Conservation (phyloP, 108 stramenopile species). For the Skeletonema tropicum region DNA sequence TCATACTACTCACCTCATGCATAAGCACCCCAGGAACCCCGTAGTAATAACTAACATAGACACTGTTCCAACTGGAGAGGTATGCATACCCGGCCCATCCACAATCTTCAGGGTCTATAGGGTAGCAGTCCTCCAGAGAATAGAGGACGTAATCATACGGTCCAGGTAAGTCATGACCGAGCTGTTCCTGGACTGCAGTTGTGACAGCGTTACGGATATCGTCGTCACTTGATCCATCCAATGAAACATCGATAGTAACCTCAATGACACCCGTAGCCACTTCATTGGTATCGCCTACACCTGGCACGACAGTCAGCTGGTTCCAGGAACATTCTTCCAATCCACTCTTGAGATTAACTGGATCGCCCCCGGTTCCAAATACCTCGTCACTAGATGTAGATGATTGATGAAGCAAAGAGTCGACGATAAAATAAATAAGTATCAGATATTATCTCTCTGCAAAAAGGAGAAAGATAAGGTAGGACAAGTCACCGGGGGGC, state of each 20-base stretch:
- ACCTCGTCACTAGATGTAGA: conserved; percentile 17
- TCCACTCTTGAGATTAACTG: conserved; percentile 38
- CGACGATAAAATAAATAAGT: no score
- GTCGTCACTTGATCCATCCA: neutral
- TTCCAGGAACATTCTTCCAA: conserved; percentile 25
- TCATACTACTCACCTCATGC: conserved; percentile 40
- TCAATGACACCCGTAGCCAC: neutral
- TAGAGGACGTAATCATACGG: conserved; percentile 32
- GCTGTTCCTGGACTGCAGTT: conserved; percentile 13
- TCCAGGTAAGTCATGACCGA: conserved; percentile 30
- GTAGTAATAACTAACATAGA: conserved; percentile 17
- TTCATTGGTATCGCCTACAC: neutral
- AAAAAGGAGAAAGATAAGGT: neutral
- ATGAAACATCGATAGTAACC: conserved; percentile 4
- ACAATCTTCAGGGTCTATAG: conserved; percentile 17
- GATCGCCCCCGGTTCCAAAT: conserved; percentile 41
- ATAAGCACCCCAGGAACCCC: conserved; percentile 27
- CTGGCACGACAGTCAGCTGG: conserved; percentile 1
- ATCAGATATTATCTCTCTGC: no score
- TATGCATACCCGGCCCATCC: conserved; percentile 52
- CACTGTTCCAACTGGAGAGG: conserved; percentile 32
- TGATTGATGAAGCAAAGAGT: no score
- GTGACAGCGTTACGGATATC: conserved; percentile 26
- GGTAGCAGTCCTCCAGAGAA: conserved; percentile 40
- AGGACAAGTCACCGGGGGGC: neutral